Evolutionary conservation across 495 filamentous ascomycete species (phyloP), one percentile per base, ranked within the genome.

Genomic region (Aspergillus conjunctus): DNA sequence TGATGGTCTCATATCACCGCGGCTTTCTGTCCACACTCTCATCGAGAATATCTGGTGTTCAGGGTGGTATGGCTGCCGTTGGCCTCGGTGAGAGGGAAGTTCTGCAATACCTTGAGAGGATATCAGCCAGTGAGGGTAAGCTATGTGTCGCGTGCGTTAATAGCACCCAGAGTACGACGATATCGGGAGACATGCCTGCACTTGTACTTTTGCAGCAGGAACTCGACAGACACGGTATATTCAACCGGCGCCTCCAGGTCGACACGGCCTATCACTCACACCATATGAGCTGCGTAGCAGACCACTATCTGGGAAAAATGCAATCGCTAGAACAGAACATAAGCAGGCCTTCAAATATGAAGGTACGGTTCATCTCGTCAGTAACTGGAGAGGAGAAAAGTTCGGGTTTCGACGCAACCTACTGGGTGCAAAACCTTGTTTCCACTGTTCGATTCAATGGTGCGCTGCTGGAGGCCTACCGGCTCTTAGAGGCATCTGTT

Each of bases 181-280:
- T 83, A 18, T 78, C 80, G 4, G 81, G 81, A 1, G 68, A 77
- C 58, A 21, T 17, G 0, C n/a, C 11, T 4, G 66, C 66, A 4
- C 56, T 77, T 32, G 43, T 46, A 8, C 12, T n/a, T 15, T 8
- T 17, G 3, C 9, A n/a, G 9, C 9, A 64, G 58, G 50, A 81
- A 58, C 68, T 87, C 12, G 70, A 81, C 50, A 61, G 66, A 17
- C 76, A 80, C 22, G 63, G 76, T 0, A 60, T 82, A 9, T 87
- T 87, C 64, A 75, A 70, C 50, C 74, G 85, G 51, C 75, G 77
- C 14, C 78, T 89, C 0, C 68, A 74, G 17, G 83, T 89, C 17
- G 77, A 83, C 31, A 73, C 79, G 22, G 86, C 85, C 1, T 90
- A 86, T 61, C 87, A 90, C 62, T 88, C 85, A 3, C 79, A 81